These are phyloP conservation scores for Clavispora carvajalis DNA, from an alignment of 805 yeast species.

Conservation along the genomic window DNA sequence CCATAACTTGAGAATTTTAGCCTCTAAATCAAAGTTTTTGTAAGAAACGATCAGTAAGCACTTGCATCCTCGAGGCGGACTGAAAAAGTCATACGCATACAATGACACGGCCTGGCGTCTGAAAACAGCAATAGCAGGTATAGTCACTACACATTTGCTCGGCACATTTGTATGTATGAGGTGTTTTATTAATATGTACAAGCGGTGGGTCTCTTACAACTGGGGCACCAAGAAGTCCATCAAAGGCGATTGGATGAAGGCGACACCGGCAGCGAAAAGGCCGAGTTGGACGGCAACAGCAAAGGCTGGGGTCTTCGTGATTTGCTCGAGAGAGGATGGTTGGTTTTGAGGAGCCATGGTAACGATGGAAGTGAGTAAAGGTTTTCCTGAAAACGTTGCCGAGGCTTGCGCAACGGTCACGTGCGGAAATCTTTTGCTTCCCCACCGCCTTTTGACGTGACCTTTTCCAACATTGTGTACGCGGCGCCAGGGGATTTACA, in stretches of 20 bases:
- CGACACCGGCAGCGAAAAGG: constrained; percentile 67
- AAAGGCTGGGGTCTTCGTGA: constrained; percentile 60
- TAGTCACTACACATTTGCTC: too few species aligned
- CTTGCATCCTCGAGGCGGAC: too few species aligned
- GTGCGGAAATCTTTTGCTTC: not conserved
- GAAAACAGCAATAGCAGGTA: not conserved
- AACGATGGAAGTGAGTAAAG: not conserved
- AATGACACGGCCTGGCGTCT: too few species aligned
- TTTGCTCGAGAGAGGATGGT: constrained; percentile 38
- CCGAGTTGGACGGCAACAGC: constrained; percentile 59
- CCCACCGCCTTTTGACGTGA: too few species aligned
- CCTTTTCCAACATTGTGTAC: too few species aligned
- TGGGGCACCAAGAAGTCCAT: constrained; percentile 84
- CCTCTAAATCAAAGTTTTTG: too few species aligned
- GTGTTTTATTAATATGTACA: constrained; percentile 5
- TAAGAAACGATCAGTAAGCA: too few species aligned
- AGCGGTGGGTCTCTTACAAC: constrained; percentile 23
- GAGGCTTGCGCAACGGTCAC: not conserved
- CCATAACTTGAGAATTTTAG: too few species aligned
- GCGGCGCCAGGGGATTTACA: too few species aligned
- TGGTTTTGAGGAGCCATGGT: constrained; percentile 15
- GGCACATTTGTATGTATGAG: not conserved
- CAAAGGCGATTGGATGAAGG: constrained; percentile 69
- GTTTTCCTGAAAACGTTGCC: not conserved
- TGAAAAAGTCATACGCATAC: too few species aligned